These are phyloP conservation scores for Eucalyptus virginea DNA, from an alignment of 345 rosid species.

Conservation along the genomic window DNA sequence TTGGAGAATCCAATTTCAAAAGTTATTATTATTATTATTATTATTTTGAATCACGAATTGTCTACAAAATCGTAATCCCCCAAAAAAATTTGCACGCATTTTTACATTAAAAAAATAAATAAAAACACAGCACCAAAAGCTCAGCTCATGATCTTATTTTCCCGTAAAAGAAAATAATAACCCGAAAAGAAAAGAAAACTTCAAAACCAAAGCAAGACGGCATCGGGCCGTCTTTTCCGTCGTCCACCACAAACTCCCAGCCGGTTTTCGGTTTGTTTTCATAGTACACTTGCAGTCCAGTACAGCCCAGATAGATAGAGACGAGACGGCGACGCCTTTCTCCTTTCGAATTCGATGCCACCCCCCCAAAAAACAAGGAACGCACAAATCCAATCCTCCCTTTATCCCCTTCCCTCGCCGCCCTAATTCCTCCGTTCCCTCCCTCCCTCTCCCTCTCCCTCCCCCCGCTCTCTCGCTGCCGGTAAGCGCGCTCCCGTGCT, in stretches of 20 bases:
- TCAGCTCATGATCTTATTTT: not conserved
- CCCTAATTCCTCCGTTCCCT: not conserved
- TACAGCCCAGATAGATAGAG: not conserved
- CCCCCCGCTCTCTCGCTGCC: not conserved
- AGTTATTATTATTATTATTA: too few relatives aligned
- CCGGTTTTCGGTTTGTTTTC: not conserved
- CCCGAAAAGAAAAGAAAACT: not conserved
- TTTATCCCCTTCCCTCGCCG: not conserved
- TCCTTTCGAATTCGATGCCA: not conserved
- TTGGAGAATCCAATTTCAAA: not conserved
- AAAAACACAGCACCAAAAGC: not conserved
- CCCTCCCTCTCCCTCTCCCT: not conserved
- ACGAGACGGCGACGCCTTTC: not conserved
- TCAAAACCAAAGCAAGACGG: not conserved
- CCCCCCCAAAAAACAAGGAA: not conserved
- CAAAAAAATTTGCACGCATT: not conserved
- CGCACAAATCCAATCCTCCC: slow-evolving; percentile 16
- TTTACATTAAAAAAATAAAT: too few relatives aligned
- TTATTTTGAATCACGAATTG: not conserved
- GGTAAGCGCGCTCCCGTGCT: not conserved
- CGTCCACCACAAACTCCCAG: not conserved
- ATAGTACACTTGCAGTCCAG: not conserved
- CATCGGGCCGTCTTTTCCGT: not conserved
- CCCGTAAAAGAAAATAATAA: not conserved
- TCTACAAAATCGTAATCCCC: not conserved